Evolutionary conservation across 495 filamentous ascomycete species (phyloP), one percentile per base, ranked within the genome.

Genomic region (Cladorrhinum samala): DNA sequence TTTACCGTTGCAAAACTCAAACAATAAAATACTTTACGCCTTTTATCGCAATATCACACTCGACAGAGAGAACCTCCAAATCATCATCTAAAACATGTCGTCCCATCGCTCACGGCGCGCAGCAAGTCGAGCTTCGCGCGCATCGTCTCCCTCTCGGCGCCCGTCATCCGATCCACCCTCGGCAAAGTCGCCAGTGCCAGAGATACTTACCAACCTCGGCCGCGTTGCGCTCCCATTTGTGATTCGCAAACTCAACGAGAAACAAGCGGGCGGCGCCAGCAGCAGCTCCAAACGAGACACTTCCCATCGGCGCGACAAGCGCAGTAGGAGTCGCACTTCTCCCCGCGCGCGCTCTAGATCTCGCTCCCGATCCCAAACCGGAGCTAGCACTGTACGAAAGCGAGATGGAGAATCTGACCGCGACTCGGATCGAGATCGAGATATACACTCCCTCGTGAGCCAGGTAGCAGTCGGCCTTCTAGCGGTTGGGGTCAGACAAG

Each of bases 401-500:
- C 7, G 19, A 45, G 18, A 1, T 19, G 11, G n/a, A 25, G 24
- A 14, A 16, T 33, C 33, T 16, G 37, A 47, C 7, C 27, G 23
- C 38, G 40, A 40, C 53, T 13, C 18, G 16, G 24, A 42, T n/a
- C 11, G 40, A 21, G n/a, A 50, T 36, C 14, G 30, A 9, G 59
- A 67, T 41, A 42, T 65, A 21, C 61, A 67, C 52, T 19, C 52
- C 4, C 49, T 63, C 19, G 41, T 65, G 19, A 58, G 56, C 21
- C 64, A 67, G 42, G 52, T 67, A 9, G 64, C 55, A 4, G 59
- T 64, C 17, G 62, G 62, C 9, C 38, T 53, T 1, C 24, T 62
- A 2, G 64, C 59, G 20, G 62, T 62, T 41, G 64, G 64, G 6
- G 52, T 65, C 23, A 49, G 57, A 0, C 53, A 55, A 13, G 50